Percentiles rank a stretch among this genome's conserved stretches.
phyloP scores from a whole-genome alignment of 2,329 filamentous ascomycete species.

The Ophiostoma ips region DNA sequence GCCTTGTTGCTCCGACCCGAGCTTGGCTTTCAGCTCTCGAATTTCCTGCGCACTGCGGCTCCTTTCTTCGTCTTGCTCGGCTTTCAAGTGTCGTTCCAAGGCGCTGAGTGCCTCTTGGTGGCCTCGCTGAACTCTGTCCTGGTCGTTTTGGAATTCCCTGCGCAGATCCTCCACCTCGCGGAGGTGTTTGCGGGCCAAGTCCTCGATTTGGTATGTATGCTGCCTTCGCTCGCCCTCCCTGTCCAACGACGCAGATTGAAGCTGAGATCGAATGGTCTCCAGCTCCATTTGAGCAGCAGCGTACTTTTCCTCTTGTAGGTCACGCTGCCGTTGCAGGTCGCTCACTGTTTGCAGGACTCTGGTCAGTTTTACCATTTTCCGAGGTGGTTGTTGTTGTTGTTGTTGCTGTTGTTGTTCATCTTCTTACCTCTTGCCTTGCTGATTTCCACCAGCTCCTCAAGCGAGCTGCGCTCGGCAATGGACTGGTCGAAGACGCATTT shows the following conservation, averaged over 20 bases:
- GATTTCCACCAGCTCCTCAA: conserved; percentile 61
- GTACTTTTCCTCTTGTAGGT: conserved; percentile 32
- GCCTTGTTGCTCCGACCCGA: conserved; percentile 38
- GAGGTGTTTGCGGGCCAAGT: conserved; percentile 36
- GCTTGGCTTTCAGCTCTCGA: conserved; percentile 43
- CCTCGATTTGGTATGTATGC: conserved; percentile 39
- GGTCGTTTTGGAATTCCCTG: conserved; percentile 36
- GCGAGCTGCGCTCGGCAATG: conserved; percentile 49
- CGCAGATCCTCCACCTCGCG: conserved; percentile 42
- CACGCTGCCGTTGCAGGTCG: conserved; percentile 34
- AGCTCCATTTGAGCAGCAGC: conserved; percentile 50
- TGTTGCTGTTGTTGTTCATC: too few relatives aligned
- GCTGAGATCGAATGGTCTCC: conserved; percentile 32
- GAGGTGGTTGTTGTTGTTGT: too few relatives aligned
- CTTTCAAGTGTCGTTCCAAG: conserved; percentile 46
- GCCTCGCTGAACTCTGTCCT: conserved; percentile 42
- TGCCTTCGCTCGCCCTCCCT: conserved; percentile 30
- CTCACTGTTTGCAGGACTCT: conserved; percentile 22
- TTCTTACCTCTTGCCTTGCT: conserved; percentile 68
- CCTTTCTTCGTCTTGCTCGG: conserved; percentile 53
- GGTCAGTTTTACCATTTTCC: too few relatives aligned
- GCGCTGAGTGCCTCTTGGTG: conserved; percentile 57
- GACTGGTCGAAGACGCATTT: conserved; percentile 59
- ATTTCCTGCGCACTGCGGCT: conserved; percentile 45
- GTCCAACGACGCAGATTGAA: conserved; percentile 25